Conservation (phyloP, 257 asterid species). For the Fraxinus anomala region DNA sequence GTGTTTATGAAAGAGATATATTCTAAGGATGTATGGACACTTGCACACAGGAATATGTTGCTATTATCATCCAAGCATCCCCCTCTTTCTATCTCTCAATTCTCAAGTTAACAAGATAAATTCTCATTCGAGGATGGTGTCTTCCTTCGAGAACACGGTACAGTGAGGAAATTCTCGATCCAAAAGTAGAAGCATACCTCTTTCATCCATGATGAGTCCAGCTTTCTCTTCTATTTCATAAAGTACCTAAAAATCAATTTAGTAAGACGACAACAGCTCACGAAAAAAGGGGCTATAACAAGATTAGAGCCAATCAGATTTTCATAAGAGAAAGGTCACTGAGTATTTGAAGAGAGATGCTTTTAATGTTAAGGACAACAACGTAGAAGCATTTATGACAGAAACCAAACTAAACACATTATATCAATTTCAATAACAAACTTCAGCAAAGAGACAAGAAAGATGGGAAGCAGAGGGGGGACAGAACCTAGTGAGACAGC, state of each 20-base stretch:
- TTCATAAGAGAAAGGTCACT: slow-evolving; percentile 1
- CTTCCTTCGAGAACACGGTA: not conserved
- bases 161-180: too few species aligned
- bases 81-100: not conserved
- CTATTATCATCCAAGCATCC: not conserved
- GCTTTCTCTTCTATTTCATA: slow-evolving; percentile 85
- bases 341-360: not conserved
- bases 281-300: not conserved
- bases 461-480: not conserved
- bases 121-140: not conserved
- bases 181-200: slow-evolving; percentile 32
- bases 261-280: slow-evolving; percentile 1
- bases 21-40: not conserved
- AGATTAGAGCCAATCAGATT: not conserved
- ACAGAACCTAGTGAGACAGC: not conserved
- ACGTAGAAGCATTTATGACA: not conserved
- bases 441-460: too few species aligned
- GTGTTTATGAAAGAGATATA: not conserved
- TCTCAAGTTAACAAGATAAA: not conserved
- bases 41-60: not conserved
- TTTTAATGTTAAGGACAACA: not conserved
- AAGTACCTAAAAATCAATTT: slow-evolving; percentile 56
- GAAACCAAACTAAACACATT: too few species aligned
- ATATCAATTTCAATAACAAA: too few species aligned
- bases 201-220: slow-evolving; percentile 81